phyloP scores from a whole-genome alignment of 345 rosid species.

The Boechera divaricarpa region DNA sequence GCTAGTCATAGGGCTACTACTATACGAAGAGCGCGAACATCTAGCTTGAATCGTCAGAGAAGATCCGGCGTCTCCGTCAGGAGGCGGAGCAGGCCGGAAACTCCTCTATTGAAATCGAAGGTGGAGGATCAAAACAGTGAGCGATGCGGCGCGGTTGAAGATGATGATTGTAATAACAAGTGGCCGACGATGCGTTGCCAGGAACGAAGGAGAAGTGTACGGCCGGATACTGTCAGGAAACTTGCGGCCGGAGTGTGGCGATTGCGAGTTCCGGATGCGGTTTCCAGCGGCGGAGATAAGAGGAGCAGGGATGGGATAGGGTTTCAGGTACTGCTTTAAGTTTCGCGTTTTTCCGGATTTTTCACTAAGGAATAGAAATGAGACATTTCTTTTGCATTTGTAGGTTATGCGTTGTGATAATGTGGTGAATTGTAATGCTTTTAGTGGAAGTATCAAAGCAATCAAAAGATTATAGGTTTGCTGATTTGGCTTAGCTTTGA shows the following conservation, averaged over 20 bases:
- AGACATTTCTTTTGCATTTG: not conserved
- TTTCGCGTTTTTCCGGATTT: not conserved
- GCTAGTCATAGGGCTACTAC: not conserved
- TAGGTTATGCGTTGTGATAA: slow-evolving; percentile 16
- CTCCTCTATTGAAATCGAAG: slow-evolving; percentile 67
- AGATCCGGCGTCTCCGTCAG: slow-evolving; percentile 51
- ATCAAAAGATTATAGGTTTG: not conserved
- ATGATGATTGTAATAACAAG: not conserved
- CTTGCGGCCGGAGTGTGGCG: slow-evolving; percentile 90
- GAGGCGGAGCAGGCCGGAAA: slow-evolving; percentile 64
- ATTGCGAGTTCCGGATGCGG: slow-evolving; percentile 62
- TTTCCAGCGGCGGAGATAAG: slow-evolving; percentile 35
- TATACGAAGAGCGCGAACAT: slow-evolving; percentile 46
- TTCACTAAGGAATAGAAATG: not conserved
- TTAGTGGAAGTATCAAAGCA: not conserved
- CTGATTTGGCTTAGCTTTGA: not conserved
- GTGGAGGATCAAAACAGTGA: slow-evolving; percentile 52
- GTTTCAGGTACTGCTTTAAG: slow-evolving; percentile 53
- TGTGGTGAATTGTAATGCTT: not conserved
- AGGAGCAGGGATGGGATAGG: slow-evolving; percentile 51
- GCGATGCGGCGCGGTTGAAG: slow-evolving; percentile 38
- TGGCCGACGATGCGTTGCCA: slow-evolving; percentile 36
- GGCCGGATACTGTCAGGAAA: slow-evolving; percentile 70
- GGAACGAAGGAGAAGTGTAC: slow-evolving; percentile 39
- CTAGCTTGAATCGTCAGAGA: slow-evolving; percentile 49